These are phyloP conservation scores for Magnolia changhungtana DNA, from an alignment of 164 flowering plant species.

Conservation along the genomic window DNA sequence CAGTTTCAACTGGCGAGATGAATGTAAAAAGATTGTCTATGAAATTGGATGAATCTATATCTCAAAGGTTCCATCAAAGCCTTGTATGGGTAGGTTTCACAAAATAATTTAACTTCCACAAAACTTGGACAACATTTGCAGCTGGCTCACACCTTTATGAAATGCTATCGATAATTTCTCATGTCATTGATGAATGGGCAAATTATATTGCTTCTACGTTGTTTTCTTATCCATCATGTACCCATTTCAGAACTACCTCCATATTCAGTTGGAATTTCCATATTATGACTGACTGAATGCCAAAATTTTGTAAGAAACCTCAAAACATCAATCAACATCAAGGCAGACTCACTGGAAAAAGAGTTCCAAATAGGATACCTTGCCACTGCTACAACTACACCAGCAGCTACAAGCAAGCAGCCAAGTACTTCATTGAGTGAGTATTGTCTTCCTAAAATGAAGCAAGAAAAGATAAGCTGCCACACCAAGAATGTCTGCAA, in stretches of 20 bases:
- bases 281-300: background rate
- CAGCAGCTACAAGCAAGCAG: constrained; percentile 84
- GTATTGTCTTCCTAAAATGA: constrained; percentile 62
- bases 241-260: background rate
- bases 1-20: no score
- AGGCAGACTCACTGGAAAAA: background rate
- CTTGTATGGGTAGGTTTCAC: no score
- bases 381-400: constrained; percentile 67
- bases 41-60: no score
- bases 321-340: background rate
- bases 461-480: constrained; percentile 67
- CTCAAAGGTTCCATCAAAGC: no score
- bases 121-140: no score
- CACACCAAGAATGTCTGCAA: constrained; percentile 91
- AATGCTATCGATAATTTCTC: no score
- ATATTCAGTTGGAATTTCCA: background rate
- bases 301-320: background rate
- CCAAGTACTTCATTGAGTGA: constrained; percentile 60
- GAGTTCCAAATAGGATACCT: constrained; percentile 39
- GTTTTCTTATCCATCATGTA: background rate
- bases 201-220: no score
- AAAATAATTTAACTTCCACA: no score
- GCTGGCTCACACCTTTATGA: no score
- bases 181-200: no score
- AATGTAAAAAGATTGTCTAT: no score